A percentile compares a stretch with the other conserved stretches of the same genome.
Conservation (phyloP, 2,329 filamentous ascomycete genomes). For the Colletotrichum sansevieriae region DNA sequence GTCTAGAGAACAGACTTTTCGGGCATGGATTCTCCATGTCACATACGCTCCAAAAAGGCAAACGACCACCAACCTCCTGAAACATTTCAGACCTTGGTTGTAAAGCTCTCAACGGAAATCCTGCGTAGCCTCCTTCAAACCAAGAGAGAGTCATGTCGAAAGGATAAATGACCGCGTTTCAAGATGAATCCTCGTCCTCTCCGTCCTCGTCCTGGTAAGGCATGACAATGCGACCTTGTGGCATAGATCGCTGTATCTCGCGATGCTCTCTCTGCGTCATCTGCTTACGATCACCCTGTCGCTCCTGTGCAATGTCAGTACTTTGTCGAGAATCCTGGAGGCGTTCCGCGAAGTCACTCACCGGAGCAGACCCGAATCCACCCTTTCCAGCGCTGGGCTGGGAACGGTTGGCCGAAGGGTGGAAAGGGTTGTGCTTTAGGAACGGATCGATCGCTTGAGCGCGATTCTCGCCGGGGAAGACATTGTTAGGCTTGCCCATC, state of each 20-base stretch:
- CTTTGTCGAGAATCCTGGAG: neutral
- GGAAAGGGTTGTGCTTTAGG: too few species aligned
- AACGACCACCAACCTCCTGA: too few species aligned
- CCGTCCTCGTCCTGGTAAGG: conserved; percentile 5
- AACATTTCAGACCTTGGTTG: too few species aligned
- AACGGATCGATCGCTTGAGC: neutral
- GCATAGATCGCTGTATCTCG: conserved; percentile 20
- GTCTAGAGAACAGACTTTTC: neutral
- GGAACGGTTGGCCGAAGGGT: too few species aligned
- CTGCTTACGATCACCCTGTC: conserved; percentile 33
- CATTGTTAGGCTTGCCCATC: neutral
- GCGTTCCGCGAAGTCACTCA: neutral
- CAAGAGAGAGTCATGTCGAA: too few species aligned
- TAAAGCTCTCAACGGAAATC: too few species aligned
- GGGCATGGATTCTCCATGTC: neutral
- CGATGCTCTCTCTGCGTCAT: conserved; percentile 32
- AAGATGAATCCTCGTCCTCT: conserved; percentile 10
- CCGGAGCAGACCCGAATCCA: conserved; percentile 17
- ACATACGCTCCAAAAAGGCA: neutral
- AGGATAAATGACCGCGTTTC: too few species aligned
- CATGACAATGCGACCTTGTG: neutral
- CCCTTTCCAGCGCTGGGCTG: neutral
- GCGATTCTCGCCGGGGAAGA: neutral
- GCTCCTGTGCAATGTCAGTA: neutral
- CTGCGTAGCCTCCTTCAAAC: too few species aligned